Percentiles rank a stretch among this genome's conserved stretches.
Evolutionary conservation across 148 eudicot species (phyloP).

Genomic region (Cornus suecica): DNA sequence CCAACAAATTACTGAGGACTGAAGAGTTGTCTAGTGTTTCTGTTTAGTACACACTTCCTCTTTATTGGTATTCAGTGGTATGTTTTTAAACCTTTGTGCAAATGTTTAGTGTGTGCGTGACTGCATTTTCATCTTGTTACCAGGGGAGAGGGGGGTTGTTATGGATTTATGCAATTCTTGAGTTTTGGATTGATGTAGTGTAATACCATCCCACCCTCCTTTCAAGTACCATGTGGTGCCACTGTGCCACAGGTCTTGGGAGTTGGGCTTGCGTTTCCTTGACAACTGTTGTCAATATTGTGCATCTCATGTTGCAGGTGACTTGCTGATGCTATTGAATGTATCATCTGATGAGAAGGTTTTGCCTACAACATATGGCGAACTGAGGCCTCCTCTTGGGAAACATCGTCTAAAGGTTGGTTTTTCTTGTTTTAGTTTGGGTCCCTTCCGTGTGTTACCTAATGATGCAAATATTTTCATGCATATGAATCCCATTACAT

Average conservation of each 20-base stretch:
- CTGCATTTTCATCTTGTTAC: no score
- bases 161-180: neutral
- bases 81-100: neutral
- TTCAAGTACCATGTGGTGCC: neutral
- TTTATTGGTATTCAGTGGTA: neutral
- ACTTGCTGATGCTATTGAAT: slow-evolving; percentile 71
- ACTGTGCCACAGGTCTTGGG: neutral
- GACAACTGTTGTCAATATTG: neutral
- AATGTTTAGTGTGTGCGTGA: neutral
- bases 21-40: neutral
- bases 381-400: slow-evolving; percentile 90
- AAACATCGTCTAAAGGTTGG: slow-evolving; percentile 92
- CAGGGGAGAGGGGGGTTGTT: no score
- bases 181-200: neutral
- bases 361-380: slow-evolving; percentile 91
- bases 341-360: slow-evolving; percentile 83
- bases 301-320: slow-evolving; percentile 47
- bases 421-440: neutral
- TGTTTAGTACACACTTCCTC: neutral
- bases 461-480: neutral
- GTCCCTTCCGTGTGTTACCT: no score
- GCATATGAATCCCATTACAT: neutral
- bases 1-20: neutral
- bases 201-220: neutral
- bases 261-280: neutral